These are phyloP conservation scores for Priceomyces carsonii DNA, from an alignment of 805 yeast species.

Conservation along the genomic window DNA sequence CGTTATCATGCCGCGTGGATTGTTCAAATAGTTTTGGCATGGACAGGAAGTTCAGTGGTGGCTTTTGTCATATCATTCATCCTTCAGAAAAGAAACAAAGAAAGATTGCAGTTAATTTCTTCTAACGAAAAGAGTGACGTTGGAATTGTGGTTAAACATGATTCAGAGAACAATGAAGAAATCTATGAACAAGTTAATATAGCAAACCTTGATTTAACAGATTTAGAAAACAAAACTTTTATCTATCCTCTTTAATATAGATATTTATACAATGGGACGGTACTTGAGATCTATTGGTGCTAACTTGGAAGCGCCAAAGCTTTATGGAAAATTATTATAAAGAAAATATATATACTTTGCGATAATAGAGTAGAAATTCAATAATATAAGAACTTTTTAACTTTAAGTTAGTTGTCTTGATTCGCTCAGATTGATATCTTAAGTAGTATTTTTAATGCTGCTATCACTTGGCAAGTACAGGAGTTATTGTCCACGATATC, in stretches of 20 bases:
- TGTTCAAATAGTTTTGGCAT: background rate
- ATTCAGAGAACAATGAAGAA: background rate
- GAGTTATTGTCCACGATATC: no score
- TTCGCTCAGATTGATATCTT: no score
- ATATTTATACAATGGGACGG: no score
- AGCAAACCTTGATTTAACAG: conserved; percentile 49
- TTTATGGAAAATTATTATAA: no score
- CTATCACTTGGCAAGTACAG: no score
- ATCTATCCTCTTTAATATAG: conserved; percentile 53
- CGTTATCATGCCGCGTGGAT: background rate
- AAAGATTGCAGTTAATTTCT: background rate
- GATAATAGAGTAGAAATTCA: no score
- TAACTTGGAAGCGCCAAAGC: no score
- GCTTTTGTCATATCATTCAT: conserved; percentile 7
- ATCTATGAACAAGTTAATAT: background rate
- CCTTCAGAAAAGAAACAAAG: conserved; percentile 3
- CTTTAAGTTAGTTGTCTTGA: no score
- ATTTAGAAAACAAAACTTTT: conserved; percentile 50
- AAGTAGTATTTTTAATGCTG: no score
- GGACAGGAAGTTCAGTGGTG: background rate
- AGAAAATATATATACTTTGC: no score
- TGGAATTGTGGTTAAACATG: conserved; percentile 1
- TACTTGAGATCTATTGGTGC: no score
- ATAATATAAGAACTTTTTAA: no score
- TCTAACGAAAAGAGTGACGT: background rate